Percentiles rank a stretch among this genome's conserved stretches.
Evolutionary conservation across 2,329 filamentous ascomycete genomes (phyloP).

Genomic region (Grosmannia serpens): DNA sequence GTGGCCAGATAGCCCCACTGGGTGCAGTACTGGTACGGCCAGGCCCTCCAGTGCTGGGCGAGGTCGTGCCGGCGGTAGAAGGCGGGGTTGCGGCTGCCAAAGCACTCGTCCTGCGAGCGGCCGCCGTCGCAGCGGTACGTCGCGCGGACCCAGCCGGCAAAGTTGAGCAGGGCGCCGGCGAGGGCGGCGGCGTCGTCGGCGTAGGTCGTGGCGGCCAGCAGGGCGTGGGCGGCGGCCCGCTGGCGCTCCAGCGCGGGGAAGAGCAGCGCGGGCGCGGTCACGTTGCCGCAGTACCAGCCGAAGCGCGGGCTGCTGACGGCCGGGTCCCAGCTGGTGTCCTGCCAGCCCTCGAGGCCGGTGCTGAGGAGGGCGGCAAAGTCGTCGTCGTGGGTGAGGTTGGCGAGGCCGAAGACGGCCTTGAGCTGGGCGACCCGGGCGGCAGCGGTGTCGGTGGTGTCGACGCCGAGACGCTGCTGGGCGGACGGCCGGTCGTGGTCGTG

Average conservation of each 20-base stretch:
- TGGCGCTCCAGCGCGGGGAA: constrained; percentile 29
- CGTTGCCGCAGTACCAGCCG: constrained; percentile 34
- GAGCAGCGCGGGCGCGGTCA: constrained; percentile 29
- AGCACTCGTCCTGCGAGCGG: constrained; percentile 25
- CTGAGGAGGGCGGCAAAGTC: constrained; percentile 37
- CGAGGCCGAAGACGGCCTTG: constrained; percentile 34
- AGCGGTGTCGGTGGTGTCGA: background rate
- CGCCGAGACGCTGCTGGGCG: background rate
- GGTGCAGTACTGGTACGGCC: constrained; percentile 44
- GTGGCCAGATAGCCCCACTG: constrained; percentile 71
- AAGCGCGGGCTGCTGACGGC: constrained; percentile 27
- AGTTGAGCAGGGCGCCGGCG: constrained; percentile 37
- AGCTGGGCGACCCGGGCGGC: constrained; percentile 16
- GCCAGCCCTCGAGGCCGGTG: constrained; percentile 30
- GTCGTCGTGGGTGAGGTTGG: constrained; percentile 28
- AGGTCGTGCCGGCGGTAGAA: constrained; percentile 25
- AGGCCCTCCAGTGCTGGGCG: constrained; percentile 30
- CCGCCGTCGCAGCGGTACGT: constrained; percentile 16
- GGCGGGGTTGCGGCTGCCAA: constrained; percentile 20
- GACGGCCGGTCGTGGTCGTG: background rate
- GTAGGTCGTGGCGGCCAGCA: constrained; percentile 31
- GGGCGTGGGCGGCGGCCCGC: constrained; percentile 21
- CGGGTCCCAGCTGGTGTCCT: constrained; percentile 43
- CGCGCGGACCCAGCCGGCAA: constrained; percentile 31
- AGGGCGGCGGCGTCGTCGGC: constrained; percentile 23